Base-by-base conservation (phyloP, 352 stramenopile species). In the Phytophthora tentaculata region DNA sequence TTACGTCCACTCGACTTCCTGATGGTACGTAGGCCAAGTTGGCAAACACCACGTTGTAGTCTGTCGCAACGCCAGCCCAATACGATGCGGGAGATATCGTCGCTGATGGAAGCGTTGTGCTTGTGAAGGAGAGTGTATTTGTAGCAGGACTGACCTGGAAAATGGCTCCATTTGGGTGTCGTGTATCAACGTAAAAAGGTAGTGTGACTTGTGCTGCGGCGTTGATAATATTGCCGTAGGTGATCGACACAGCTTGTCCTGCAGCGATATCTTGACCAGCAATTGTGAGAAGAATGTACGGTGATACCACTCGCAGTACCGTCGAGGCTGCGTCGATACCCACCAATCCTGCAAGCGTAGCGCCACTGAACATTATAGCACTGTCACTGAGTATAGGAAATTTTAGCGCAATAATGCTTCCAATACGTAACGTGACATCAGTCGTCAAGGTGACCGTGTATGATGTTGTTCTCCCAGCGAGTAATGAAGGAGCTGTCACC, bases 211-310 rank as follows among this genome's bases (percentile, higher is more conserved):
- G 78, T 5, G 66, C 77, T 10, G 82, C 84, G 19, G 83, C 76
- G 24, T 88, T 88, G 51, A 82, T 84, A 23, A 91, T 83, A 7
- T 71, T 65, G 14, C 61, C 60, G 51, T 86, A 86, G 4, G 68
- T 77, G n/a, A 89, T 56, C 0, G 71, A 64, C 8, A 91, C 35
- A 0, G n/a, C 19, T 2, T 60, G 76, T 2, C 59, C 62, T 8
- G 75, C 73, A 14, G 44, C 24, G 16, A 81, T 58, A 2, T 69
- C 63, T 35, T 68, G 54, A 5, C 75, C 79, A 13, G 71, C 71
- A 56, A 89, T 37, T 9, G 52, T 75, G 19, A 91, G 56, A 13
- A 73, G 71, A 28, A 88, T 45, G 45, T 66, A 80, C 6, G 76
- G 71, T 37, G 76, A 64, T 6, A 60, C 13, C 0, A 81, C 69